phyloP scores from a whole-genome alignment of 495 filamentous ascomycete species.

The Daldinia loculata region DNA sequence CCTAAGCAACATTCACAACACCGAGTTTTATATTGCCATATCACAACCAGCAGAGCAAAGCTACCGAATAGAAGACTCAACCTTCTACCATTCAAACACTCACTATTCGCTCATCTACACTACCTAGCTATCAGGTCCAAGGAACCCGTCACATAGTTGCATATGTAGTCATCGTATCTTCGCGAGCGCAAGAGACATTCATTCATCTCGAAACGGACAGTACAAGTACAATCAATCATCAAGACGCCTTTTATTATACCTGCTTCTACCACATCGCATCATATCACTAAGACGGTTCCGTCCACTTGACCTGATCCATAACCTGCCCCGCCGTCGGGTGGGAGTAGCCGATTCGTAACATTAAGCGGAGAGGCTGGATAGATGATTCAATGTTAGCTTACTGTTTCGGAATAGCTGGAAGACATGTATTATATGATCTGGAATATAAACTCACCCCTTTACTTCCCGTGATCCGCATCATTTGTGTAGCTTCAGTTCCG shows the following conservation, averaged over 20 bases:
- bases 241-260: constrained; percentile 21
- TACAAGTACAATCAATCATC: constrained; percentile 2
- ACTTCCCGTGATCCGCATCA: constrained; percentile 82
- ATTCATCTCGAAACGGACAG: constrained; percentile 4
- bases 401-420: constrained; percentile 13
- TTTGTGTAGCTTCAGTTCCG: constrained; percentile 84
- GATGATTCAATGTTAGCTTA: constrained; percentile 38
- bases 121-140: background rate
- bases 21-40: background rate
- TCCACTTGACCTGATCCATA: constrained; percentile 96
- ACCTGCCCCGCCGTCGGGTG: constrained; percentile 73
- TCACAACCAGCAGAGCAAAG: background rate
- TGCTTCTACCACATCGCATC: constrained; percentile 10
- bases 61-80: background rate
- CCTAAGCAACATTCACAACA: background rate
- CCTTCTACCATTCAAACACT: background rate
- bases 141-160: background rate
- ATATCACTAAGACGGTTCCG: constrained; percentile 70
- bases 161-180: background rate
- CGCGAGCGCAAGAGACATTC: background rate
- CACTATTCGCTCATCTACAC: background rate
- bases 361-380: constrained; percentile 69
- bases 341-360: constrained; percentile 83
- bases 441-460: constrained; percentile 77
- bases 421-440: constrained; percentile 4